Base-by-base conservation (phyloP, 2,329 filamentous ascomycete genomes). In the Ilyonectria robusta region DNA sequence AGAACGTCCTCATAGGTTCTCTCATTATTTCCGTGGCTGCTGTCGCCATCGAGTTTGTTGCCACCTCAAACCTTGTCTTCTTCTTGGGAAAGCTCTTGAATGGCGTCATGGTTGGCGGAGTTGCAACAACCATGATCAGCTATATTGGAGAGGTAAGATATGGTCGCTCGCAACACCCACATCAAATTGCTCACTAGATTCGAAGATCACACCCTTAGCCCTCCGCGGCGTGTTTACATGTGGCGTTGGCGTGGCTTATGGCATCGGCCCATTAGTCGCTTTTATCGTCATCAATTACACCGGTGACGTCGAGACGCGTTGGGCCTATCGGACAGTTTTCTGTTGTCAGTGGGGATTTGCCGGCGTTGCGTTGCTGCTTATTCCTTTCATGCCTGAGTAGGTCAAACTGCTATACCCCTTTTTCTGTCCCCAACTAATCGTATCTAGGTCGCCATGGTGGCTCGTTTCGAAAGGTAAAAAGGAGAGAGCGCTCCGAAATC, bases 281-380 rank as follows among this genome's bases (percentile, higher is more conserved):
- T 68, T 63, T 7, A 68, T 68, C 15, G 50, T 70, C 29, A 65
- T 70, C 46, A 70, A 68, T 50, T 68, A 63, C 13, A 68, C 66
- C 0, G 68, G 68, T 8, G 21, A 63, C 2, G 47, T 58, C 1
- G 50, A 63, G 19, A 50, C 46, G 2, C 62, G 59, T 6, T 70
- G 62, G 68, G 63, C 66, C 8, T 70, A 67, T 15, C 59, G 66
- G 31, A 50, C 66, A 1, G 63, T 70, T 2, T 69, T 69, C 11
- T 70, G 68, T 26, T 64, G 40, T 11, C 68, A 70, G 13, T 70
- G 48, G 29, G 66, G 57, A 1, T 69, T 70, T 13, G 60, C 68
- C 1, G 66, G 26, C 6, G 59, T 70, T 9, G 29, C 59, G 0
- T 53, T 50, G 6, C 10, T 60, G 7, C 23, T 60, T 4, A 26